A percentile compares a stretch with the other conserved stretches of the same genome.
Conservation (phyloP, 306 rosid genomes). For the Quillaja saponaria region DNA sequence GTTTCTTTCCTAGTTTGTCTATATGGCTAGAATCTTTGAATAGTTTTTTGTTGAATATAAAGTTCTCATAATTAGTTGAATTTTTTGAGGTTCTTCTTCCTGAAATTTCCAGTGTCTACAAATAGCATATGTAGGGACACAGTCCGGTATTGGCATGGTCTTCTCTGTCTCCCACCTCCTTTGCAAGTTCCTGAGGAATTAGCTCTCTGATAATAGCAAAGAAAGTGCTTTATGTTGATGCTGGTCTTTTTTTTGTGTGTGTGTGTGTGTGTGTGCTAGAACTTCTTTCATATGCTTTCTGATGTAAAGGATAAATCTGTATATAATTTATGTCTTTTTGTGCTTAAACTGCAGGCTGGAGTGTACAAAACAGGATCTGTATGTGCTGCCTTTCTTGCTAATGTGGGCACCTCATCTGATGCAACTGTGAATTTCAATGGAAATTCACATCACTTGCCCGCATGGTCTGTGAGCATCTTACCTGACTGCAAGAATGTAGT, state of each 20-base stretch:
- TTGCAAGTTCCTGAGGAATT: not conserved
- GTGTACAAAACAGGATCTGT: conserved; percentile 67
- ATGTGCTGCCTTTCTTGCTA: conserved; percentile 91
- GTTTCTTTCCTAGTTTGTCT: not conserved
- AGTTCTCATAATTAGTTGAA: conserved; percentile 22
- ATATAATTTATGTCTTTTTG: conserved; percentile 8
- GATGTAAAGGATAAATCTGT: not conserved
- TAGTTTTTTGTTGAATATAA: conserved; percentile 9
- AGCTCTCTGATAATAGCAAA: conserved; percentile 10
- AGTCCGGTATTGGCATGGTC: not conserved
- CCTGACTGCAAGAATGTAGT: conserved; percentile 96
- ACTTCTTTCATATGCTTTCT: conserved; percentile 18
- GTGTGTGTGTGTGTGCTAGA: not conserved
- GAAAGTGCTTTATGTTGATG: conserved; percentile 19
- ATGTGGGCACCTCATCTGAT: conserved; percentile 55
- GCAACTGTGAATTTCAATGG: conserved; percentile 73
- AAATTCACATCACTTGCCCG: conserved; percentile 75
- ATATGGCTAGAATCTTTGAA: not conserved
- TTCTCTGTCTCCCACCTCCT: conserved; percentile 9
- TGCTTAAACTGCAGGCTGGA: conserved; percentile 58
- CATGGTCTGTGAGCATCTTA: conserved; percentile 98
- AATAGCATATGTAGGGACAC: not conserved
- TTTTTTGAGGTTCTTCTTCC: conserved; percentile 8
- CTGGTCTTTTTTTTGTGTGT: conserved; percentile 2
- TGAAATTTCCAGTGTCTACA: not conserved